Evolutionary conservation across 2,329 filamentous ascomycete species (phyloP).

Genomic region (Venturia aucupariae): DNA sequence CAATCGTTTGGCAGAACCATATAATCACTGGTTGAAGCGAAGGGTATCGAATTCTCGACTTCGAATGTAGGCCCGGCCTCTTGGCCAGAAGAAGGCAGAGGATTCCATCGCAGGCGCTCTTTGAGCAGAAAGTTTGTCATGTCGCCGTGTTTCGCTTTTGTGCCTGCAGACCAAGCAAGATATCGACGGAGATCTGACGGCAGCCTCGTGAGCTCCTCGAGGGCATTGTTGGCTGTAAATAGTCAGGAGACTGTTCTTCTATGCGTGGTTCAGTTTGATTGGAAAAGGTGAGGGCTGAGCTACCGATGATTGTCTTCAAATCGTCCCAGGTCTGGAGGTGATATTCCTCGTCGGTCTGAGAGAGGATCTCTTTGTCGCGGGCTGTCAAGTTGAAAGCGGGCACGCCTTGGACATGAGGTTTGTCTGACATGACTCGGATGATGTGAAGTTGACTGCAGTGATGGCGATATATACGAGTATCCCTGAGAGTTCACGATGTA

Average conservation of each 20-base stretch:
- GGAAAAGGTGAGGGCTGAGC: background rate
- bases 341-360: constrained; percentile 45
- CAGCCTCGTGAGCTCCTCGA: constrained; percentile 48
- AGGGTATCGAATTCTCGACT: constrained; percentile 40
- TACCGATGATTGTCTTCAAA: constrained; percentile 43
- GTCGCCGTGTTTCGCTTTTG: constrained; percentile 46
- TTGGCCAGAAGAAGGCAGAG: constrained; percentile 19
- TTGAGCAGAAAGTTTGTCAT: constrained; percentile 48
- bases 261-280: background rate
- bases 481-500: background rate
- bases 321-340: constrained; percentile 43
- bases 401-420: background rate
- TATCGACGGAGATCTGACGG: constrained; percentile 52
- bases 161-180: constrained; percentile 47
- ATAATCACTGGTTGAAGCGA: constrained; percentile 46
- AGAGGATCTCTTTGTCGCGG: constrained; percentile 32
- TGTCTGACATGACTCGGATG: background rate
- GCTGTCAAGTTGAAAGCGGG: constrained; percentile 14
- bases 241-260: background rate
- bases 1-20: constrained; percentile 53
- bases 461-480: too few relatives aligned
- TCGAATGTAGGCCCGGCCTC: constrained; percentile 29
- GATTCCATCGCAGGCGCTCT: constrained; percentile 45
- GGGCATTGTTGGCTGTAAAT: constrained; percentile 34
- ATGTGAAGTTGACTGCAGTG: too few relatives aligned